Evolutionary conservation across 345 rosid genomes (phyloP).

Genomic region (Eucalyptus victrix): DNA sequence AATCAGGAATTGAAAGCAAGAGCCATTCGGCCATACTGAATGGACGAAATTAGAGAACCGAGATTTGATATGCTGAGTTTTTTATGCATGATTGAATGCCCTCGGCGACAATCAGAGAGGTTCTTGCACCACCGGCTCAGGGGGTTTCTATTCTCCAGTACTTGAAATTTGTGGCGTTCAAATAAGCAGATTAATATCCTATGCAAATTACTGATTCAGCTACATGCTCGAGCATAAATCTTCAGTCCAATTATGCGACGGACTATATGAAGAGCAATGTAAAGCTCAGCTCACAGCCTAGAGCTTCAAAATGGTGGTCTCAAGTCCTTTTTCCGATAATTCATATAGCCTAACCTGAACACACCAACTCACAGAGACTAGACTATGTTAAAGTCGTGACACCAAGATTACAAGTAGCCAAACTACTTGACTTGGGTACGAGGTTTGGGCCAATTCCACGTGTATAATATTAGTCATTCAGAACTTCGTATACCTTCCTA

Average conservation of each 20-base stretch:
- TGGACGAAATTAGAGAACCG: not conserved
- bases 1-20: not conserved
- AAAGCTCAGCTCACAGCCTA: not conserved
- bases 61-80: not conserved
- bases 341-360: not conserved
- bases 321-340: not conserved
- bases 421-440: not conserved
- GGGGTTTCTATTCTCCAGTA: not conserved
- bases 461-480: not conserved
- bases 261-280: not conserved
- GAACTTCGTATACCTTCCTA: not conserved
- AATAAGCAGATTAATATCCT: not conserved
- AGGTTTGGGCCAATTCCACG: not conserved
- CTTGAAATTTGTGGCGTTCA: not conserved
- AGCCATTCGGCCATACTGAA: not conserved
- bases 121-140: not conserved
- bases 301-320: not conserved
- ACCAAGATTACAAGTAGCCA: not conserved
- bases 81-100: not conserved
- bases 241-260: not conserved
- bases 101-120: not conserved
- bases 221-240: not conserved
- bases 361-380: not conserved
- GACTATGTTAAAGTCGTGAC: not conserved
- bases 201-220: not conserved